A percentile compares a stretch with the other conserved stretches of the same genome.
These are phyloP conservation scores for Coleophoma cylindrospora DNA, from an alignment of 2,329 filamentous ascomycete species.

Conservation along the genomic window DNA sequence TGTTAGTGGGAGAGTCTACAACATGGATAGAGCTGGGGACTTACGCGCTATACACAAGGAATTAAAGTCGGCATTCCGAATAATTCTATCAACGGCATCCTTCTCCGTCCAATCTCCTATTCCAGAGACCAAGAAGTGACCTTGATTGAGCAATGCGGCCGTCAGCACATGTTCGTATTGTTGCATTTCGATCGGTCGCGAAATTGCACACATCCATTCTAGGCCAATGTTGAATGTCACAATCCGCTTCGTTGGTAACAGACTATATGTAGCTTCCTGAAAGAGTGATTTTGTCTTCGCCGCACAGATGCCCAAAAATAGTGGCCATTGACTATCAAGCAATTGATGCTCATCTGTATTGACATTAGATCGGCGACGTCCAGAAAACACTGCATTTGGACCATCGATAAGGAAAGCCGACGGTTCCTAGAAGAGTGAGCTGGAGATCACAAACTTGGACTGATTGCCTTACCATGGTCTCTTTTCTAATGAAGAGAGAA, in stretches of 20 bases:
- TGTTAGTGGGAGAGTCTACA: background rate
- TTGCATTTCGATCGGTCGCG: slow-evolving; percentile 41
- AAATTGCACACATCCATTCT: slow-evolving; percentile 47
- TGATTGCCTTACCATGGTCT: slow-evolving; percentile 10
- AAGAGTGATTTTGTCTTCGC: slow-evolving; percentile 40
- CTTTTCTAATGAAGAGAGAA: slow-evolving; percentile 12
- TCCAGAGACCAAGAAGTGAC: slow-evolving; percentile 6
- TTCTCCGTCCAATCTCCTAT: background rate
- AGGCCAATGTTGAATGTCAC: slow-evolving; percentile 36
- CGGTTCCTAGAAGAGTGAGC: slow-evolving; percentile 33
- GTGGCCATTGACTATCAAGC: slow-evolving; percentile 42
- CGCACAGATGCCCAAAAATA: slow-evolving; percentile 48
- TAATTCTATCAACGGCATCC: background rate
- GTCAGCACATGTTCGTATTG: slow-evolving; percentile 46
- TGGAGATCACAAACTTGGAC: slow-evolving; percentile 36
- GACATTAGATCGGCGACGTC: slow-evolving; percentile 21
- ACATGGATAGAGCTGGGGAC: background rate
- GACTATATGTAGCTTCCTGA: slow-evolving; percentile 5
- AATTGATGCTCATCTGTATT: slow-evolving; percentile 29
- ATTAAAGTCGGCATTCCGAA: background rate
- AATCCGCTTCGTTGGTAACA: background rate
- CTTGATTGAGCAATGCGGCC: slow-evolving; percentile 17
- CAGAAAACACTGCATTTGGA: slow-evolving; percentile 20
- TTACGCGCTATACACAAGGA: background rate
- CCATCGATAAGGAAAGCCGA: slow-evolving; percentile 8